These are phyloP conservation scores for Chrysanthemum makinoi DNA, from an alignment of 129 eudicot genomes.

Conservation along the genomic window DNA sequence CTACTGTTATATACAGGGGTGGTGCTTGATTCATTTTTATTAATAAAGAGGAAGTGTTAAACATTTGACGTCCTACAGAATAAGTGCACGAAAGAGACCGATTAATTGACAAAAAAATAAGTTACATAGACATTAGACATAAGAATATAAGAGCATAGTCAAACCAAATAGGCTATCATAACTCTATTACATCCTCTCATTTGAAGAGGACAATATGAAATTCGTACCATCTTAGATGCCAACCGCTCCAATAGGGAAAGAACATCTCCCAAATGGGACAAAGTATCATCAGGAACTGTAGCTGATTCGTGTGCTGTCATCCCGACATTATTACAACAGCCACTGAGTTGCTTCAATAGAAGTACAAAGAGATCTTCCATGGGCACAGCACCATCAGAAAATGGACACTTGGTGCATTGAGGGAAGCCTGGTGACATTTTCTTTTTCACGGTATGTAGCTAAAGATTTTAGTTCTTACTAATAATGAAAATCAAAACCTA, in stretches of 20 bases:
- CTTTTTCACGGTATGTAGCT: slow-evolving; percentile 49
- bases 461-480: slow-evolving; percentile 43
- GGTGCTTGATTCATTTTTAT: no score
- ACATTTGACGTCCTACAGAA: no score
- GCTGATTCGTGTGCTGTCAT: slow-evolving; percentile 13
- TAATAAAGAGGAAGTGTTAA: no score
- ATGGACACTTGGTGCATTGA: slow-evolving; percentile 69
- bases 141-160: no score
- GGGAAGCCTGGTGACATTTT: slow-evolving; percentile 33
- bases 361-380: slow-evolving; percentile 46
- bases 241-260: slow-evolving; percentile 73
- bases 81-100: no score
- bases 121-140: no score
- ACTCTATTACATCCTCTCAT: no score
- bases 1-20: no score
- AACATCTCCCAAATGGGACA: slow-evolving; percentile 46
- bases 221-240: slow-evolving; percentile 70
- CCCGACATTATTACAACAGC: slow-evolving; percentile 9
- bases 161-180: no score
- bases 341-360: slow-evolving; percentile 47
- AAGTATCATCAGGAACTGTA: slow-evolving; percentile 24
- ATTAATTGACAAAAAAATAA: no score
- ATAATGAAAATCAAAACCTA: no score
- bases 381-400: slow-evolving; percentile 46
- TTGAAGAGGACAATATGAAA: neutral